Base-by-base conservation (phyloP, 352 stramenopile species). In the Pythium aristosporum region DNA sequence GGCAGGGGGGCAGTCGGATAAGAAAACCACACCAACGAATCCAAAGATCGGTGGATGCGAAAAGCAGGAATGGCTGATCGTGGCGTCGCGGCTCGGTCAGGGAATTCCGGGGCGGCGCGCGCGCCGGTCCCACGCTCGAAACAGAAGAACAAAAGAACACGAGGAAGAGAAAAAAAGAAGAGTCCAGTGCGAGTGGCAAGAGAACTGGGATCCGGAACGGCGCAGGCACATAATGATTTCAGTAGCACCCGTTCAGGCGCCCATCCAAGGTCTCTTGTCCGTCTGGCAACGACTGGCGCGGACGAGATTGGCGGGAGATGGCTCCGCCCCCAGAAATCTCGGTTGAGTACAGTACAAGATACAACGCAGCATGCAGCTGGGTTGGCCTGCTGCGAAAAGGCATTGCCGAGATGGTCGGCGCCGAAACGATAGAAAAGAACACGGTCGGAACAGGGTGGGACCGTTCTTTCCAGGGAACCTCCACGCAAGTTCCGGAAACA, bases 141-240 rank as follows among this genome's bases (percentile, higher is more conserved):
- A 5, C 30, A 49, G 52, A 59, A 59, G 39, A 59, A 50, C 23
- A 20, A 32, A 42, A 43, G 36, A 50, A 60, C 30, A 11, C 20
- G 32, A 42, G 18, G 36, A 50, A 60, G 57, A 60, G 32, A 50
- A 61, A 42, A 44, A 47, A 49, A 47, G 44, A 61, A 60, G 63
- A 48, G 63, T 50, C 56, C 63, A 69, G 63, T 63, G 57, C 63
- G 42, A 59, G 61, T 59, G 53, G 61, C 54, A 63, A 57, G 55
- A 37, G 55, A 37, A 48, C 52, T 63, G 50, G 39, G 54, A 52
- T 30, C 28, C 30, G 9, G 32, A 34, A 57, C 25, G 23, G 12
- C 12, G 41, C 39, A 8, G 12, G 42, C 25, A 32, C 36, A n/a
- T 16, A 15, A 43, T 53, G 46, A 63, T 58, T 57, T 63, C 61